Conservation (phyloP, 371 early-diverging fungal species). For the Mucor velutinosus region DNA sequence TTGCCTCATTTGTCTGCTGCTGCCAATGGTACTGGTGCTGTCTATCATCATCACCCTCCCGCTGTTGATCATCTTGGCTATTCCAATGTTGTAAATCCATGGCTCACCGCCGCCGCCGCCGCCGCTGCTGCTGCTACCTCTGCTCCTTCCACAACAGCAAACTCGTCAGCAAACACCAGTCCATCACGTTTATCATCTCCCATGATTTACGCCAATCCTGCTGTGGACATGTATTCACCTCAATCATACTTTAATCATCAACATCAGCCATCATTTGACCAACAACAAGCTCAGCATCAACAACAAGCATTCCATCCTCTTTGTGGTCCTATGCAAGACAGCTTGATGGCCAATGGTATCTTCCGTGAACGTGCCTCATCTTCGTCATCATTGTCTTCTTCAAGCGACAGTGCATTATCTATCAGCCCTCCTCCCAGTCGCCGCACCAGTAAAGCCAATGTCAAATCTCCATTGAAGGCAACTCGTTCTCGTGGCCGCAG, state of each 20-base stretch:
- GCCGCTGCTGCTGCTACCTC: constrained; percentile 3
- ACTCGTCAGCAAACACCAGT: background rate
- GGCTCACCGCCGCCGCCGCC: constrained; percentile 14
- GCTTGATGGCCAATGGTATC: background rate
- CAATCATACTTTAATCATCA: constrained; percentile 13
- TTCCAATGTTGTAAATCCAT: constrained; percentile 7
- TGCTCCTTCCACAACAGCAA: background rate
- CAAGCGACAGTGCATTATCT: constrained; percentile 10
- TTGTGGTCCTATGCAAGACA: constrained; percentile 12
- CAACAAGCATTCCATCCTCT: constrained; percentile 10
- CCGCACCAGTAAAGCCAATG: constrained; percentile 2
- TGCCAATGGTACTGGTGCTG: background rate
- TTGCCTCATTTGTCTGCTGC: constrained; percentile 6
- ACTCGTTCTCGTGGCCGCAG: constrained; percentile 39
- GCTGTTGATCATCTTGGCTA: constrained; percentile 9
- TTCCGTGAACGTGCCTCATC: constrained; percentile 31
- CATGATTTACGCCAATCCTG: constrained; percentile 27
- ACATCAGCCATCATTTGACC: constrained; percentile 2
- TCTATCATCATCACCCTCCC: constrained; percentile 1
- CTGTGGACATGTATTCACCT: constrained; percentile 27
- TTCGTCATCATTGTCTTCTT: constrained; percentile 24
- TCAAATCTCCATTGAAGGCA: constrained; percentile 21
- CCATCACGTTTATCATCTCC: constrained; percentile 17
- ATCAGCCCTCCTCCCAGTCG: constrained; percentile 20
- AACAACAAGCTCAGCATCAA: background rate